These are phyloP conservation scores for Pontederia paniculata DNA, from an alignment of 176 grass and related monocot species.

Conservation along the genomic window DNA sequence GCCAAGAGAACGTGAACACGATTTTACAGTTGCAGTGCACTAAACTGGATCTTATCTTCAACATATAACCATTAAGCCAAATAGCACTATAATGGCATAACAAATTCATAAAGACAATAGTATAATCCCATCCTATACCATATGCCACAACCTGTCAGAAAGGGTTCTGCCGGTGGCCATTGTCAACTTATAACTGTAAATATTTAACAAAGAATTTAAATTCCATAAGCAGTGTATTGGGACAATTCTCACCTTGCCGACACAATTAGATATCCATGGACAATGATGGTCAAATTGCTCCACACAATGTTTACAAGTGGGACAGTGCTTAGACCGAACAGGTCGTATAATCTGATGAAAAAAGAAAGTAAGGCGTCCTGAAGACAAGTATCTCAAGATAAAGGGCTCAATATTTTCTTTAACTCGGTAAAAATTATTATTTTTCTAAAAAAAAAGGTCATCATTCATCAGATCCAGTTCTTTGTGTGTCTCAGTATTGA, in stretches of 20 bases:
- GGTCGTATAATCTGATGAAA: conserved; percentile 78
- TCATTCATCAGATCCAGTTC: not conserved
- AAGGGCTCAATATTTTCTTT: not conserved
- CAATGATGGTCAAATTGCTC: conserved; percentile 97
- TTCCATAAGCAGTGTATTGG: not conserved
- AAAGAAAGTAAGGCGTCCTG: conserved; percentile 20
- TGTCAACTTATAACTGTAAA: too few species aligned
- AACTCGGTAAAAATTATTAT: not conserved
- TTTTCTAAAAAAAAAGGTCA: too few species aligned
- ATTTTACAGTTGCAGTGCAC: not conserved
- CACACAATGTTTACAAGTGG: conserved; percentile 76
- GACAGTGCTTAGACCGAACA: conserved; percentile 94
- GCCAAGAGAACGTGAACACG: not conserved
- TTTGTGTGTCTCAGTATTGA: not conserved
- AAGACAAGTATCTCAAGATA: not conserved
- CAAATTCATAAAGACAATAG: too few species aligned
- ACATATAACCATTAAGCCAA: too few species aligned
- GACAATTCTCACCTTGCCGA: conserved; percentile 66
- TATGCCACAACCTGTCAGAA: too few species aligned
- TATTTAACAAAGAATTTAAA: not conserved
- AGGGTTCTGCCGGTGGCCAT: too few species aligned
- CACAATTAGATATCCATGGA: conserved; percentile 97
- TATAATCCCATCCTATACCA: too few species aligned
- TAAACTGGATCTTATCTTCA: not conserved
- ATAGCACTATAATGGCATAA: too few species aligned